Evolutionary conservation across 371 early-diverging fungal species (phyloP), one percentile per base, ranked within the genome.

Genomic region (Coemansia sp.): DNA sequence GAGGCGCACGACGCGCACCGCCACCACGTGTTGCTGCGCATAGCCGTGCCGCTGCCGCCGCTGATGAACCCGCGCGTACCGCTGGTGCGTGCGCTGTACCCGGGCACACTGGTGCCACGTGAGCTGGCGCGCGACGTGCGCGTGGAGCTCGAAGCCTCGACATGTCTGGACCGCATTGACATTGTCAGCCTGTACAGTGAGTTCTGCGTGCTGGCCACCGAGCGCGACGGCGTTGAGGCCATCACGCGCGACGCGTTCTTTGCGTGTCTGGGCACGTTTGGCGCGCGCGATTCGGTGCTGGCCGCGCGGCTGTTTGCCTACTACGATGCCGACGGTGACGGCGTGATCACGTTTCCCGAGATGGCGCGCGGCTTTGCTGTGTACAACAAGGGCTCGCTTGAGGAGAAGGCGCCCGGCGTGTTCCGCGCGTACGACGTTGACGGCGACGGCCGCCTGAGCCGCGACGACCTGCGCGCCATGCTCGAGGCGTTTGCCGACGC

Each of bases 351-450:
- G 16, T 97, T 95, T 62, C 64, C 81, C 5, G 96, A 97, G 69
- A 81, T 97, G 69, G 93, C 90, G 1, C 77, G 82, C 36, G 96
- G 96, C 4, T 71, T 95, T 12, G 88, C 89, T 40, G 84, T 93
- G 0, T 82, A 94, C 26, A 89, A 88, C 77, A 91, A 92, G 76
- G 95, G 95, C 31, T 90, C 90, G 63, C 69, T 94, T 57, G 94
- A 91, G 55, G 95, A 95, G 66, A 87, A 93, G 55, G 49, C 53
- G 9, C 54, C 58, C 1, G 43, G 49, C 2, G 41, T 80, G 4
- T 96, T 96, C 80, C 82, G 89, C 50, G 95, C 94, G 0, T 97
- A 94, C 65, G 97, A 97, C 74, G 68, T 95, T n/a, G 90, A 95
- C 65, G 87, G 84, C 31, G 94, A 95, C 75, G 94, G 94, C 1